Evolutionary conservation across 192 early-diverging fungal species (phyloP).

Genomic region (Entophlyctis luteolus): DNA sequence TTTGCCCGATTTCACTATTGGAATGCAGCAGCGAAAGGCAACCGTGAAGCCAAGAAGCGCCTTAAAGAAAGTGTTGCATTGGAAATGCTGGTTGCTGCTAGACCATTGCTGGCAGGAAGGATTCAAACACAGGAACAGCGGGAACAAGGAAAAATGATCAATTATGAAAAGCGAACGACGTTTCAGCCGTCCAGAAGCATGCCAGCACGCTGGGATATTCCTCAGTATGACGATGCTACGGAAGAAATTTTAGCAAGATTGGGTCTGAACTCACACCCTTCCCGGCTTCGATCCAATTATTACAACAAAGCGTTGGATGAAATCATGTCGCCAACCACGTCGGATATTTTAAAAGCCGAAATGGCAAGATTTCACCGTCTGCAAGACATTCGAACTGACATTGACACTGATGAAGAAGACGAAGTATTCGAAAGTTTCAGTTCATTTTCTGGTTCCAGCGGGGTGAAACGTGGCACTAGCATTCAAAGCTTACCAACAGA

Average conservation of each 20-base stretch:
- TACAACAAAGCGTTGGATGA: conserved; percentile 6
- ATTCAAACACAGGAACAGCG: not conserved
- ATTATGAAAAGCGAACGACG: not conserved
- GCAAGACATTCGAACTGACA: not conserved
- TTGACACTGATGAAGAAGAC: not conserved
- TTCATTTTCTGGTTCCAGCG: not conserved
- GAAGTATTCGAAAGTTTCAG: not conserved
- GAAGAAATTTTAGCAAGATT: not conserved
- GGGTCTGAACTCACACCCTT: conserved; percentile 3
- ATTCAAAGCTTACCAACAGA: conserved; percentile 24
- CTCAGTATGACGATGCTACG: conserved; percentile 15
- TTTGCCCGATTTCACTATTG: conserved; percentile 43
- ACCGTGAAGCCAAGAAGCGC: conserved; percentile 30
- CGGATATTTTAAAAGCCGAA: not conserved
- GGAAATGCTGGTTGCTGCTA: conserved; percentile 22
- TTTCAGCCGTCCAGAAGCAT: not conserved
- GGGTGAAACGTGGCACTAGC: not conserved
- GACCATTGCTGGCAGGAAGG: conserved; percentile 23
- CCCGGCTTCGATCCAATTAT: conserved; percentile 8
- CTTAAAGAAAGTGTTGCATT: conserved; percentile 23
- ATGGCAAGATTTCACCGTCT: not conserved
- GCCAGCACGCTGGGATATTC: not conserved
- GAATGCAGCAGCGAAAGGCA: conserved; percentile 34
- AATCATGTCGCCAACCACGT: not conserved
- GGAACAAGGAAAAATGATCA: not conserved